A percentile compares a stretch with the other conserved stretches of the same genome.
phyloP scores from a whole-genome alignment of 2,329 filamentous ascomycete species.

The Colletotrichum orbiculare region DNA sequence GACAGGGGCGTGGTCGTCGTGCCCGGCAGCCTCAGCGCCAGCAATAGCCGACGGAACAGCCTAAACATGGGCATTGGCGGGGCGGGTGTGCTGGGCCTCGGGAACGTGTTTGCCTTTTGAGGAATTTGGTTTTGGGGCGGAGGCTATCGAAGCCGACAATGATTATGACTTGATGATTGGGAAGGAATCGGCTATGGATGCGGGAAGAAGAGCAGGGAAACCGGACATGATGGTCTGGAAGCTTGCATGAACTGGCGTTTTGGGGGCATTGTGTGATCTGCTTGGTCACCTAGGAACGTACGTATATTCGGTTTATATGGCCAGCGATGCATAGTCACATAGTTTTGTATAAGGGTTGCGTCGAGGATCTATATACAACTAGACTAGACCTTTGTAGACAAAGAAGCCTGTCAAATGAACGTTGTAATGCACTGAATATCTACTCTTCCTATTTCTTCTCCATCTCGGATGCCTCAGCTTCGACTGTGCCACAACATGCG shows the following conservation, averaged over 20 bases:
- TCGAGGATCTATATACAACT: no score
- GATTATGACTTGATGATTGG: neutral
- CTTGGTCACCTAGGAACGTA: neutral
- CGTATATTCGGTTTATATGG: neutral
- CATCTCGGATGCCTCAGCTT: no score
- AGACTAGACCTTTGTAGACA: neutral
- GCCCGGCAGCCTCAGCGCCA: constrained; percentile 16
- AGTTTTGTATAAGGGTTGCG: neutral
- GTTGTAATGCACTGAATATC: no score
- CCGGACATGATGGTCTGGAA: constrained; percentile 1
- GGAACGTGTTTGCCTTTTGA: constrained; percentile 25
- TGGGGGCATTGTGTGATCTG: neutral
- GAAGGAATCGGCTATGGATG: neutral
- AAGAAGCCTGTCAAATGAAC: neutral
- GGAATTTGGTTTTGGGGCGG: no score
- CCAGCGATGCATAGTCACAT: constrained; percentile 23
- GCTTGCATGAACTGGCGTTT: constrained; percentile 19
- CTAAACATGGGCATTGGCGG: constrained; percentile 26
- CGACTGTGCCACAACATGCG: no score
- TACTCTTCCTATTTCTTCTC: no score
- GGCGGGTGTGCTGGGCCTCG: constrained; percentile 22
- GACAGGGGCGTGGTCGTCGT: constrained; percentile 26
- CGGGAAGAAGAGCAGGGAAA: neutral
- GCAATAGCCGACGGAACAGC: constrained; percentile 20
- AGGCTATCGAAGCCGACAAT: neutral